Percentiles rank a stretch among this genome's conserved stretches.
Conservation (phyloP, 2,329 filamentous ascomycete species). For the Fusarium virguliforme region DNA sequence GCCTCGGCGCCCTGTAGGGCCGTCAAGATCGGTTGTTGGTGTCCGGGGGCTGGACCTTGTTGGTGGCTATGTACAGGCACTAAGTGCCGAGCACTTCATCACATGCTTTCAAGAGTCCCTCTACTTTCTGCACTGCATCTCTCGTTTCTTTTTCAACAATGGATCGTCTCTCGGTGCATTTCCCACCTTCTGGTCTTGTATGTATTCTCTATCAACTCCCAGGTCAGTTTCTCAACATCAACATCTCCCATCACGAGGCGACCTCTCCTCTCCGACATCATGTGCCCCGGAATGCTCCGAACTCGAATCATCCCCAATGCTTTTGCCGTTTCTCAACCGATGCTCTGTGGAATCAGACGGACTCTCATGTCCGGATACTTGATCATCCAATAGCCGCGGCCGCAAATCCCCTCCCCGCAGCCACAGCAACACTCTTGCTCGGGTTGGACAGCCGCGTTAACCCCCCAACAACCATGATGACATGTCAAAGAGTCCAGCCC, state of each 20-base stretch:
- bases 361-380: slow-evolving; percentile 48
- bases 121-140: neutral
- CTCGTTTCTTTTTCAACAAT: slow-evolving; percentile 13
- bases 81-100: slow-evolving; percentile 17
- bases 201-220: neutral
- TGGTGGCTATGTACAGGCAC: slow-evolving; percentile 5
- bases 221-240: neutral
- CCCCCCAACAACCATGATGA: slow-evolving; percentile 35
- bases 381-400: slow-evolving; percentile 40
- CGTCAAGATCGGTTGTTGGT: slow-evolving; percentile 24
- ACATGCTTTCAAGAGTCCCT: slow-evolving; percentile 23
- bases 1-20: slow-evolving; percentile 7
- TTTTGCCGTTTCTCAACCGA: slow-evolving; percentile 20
- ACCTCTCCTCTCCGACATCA: neutral
- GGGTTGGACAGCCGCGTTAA: slow-evolving; percentile 40
- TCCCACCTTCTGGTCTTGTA: neutral
- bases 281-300: slow-evolving; percentile 12
- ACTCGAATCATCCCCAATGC: slow-evolving; percentile 13
- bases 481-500: slow-evolving; percentile 25
- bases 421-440: slow-evolving; percentile 31
- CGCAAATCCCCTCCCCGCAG: slow-evolving; percentile 39
- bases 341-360: slow-evolving; percentile 38
- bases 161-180: neutral
- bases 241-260: neutral
- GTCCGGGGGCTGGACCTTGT: slow-evolving; percentile 5